Base-by-base conservation (phyloP, 371 early-diverging fungal genomes). In the Coemansia sp. region DNA sequence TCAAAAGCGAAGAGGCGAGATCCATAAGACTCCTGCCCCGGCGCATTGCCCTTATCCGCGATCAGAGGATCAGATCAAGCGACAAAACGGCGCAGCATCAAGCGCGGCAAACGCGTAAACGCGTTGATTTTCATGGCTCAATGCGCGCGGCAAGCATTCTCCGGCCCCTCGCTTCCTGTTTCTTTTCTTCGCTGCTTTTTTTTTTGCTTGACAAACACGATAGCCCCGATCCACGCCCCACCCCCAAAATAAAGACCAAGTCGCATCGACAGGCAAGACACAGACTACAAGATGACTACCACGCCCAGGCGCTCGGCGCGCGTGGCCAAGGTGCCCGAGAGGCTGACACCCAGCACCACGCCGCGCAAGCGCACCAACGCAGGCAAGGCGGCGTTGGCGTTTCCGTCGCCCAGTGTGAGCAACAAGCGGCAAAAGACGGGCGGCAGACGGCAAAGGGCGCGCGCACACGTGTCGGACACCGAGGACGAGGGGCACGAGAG, bases 271-370 rank as follows among this genome's bases (percentile, higher is more conserved):
- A 31, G 29, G 11, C 16, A 24, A 18, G 29, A 11, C 4, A 16
- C 16, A 53, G 36, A 6, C 5, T 9, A 55, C 9, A 46, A 36
- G 38, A 72, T 72, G 67, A 39, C 64, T 7, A 55, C 58, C 47
- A 67, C 69, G 33, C 58, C 74, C 18, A 44, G 74, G 29, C 64
- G 69, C 24, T 72, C 74, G 4, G 29, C 74, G 40, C 74, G 74
- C 55, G 69, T 55, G 12, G 49, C 64, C 8, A 63, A 59, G 46
- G 57, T 57, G 33, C 74, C 74, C 11, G 68, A 68, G 38, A 43
- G 74, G 8, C 55, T 72, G 51, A 61, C 50, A 18, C 24, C 64
- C 9, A 51, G 53, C 47, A 31, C 57, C 31, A 67, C 68, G 6
- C 68, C 68, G 12, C 72, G 63, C 40, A 72, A 72, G 36, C 72